Conservation (phyloP, 1,284 basidiomycete species). For the Singerocomus rubriflavus region DNA sequence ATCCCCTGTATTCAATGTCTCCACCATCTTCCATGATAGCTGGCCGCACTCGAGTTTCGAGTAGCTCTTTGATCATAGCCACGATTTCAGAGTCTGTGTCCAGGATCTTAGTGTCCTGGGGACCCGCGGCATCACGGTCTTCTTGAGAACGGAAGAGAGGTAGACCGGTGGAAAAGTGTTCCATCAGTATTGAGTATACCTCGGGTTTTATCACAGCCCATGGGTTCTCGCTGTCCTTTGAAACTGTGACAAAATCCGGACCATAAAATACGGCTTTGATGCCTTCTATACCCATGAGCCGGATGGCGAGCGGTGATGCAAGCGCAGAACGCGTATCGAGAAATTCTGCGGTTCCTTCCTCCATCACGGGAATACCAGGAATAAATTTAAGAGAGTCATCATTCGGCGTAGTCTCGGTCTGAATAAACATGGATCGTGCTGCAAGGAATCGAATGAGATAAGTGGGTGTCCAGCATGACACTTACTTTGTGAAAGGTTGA, state of each 20-base stretch:
- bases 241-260: slow-evolving; percentile 97
- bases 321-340: slow-evolving; percentile 85
- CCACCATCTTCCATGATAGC: slow-evolving; percentile 97
- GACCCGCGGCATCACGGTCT: slow-evolving; percentile 75
- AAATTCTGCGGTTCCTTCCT: slow-evolving; percentile 88
- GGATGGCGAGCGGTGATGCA: slow-evolving; percentile 86
- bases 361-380: slow-evolving; percentile 88
- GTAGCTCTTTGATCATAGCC: slow-evolving; percentile 97
- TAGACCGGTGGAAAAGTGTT: slow-evolving; percentile 90
- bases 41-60: slow-evolving; percentile 93
- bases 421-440: slow-evolving; percentile 94
- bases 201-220: slow-evolving; percentile 98
- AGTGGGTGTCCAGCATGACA: background rate
- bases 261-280: slow-evolving; percentile 91
- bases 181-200: slow-evolving; percentile 97
- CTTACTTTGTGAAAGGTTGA: slow-evolving; percentile 29
- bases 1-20: slow-evolving; percentile 82
- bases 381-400: slow-evolving; percentile 98
- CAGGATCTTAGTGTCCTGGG: slow-evolving; percentile 93
- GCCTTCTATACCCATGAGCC: slow-evolving; percentile 91
- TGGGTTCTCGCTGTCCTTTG: slow-evolving; percentile 81
- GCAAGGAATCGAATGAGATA: slow-evolving; percentile 1
- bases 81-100: slow-evolving; percentile 97
- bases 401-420: slow-evolving; percentile 96
- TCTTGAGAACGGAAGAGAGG: slow-evolving; percentile 81